phyloP scores from a whole-genome alignment of 2,329 filamentous ascomycete genomes.

The Ceratocystis cacaofunesta region DNA sequence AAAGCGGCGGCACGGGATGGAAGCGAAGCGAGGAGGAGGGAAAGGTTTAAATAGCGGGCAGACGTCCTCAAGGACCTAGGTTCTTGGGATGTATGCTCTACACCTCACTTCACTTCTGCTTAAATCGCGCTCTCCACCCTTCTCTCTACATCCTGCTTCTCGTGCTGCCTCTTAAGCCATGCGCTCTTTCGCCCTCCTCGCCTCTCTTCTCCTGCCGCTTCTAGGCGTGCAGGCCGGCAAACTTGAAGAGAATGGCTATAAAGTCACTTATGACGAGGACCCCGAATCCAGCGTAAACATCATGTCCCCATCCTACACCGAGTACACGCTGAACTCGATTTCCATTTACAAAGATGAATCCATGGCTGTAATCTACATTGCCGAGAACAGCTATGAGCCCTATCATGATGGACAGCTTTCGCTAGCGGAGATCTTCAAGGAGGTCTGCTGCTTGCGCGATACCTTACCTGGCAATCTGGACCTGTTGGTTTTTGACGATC shows the following conservation, averaged over 20 bases:
- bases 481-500: background rate
- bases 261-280: background rate
- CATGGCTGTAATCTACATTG: background rate
- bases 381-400: background rate
- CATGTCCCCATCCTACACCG: background rate
- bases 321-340: background rate
- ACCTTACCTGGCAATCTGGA: accelerated
- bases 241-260: background rate
- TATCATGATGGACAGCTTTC: background rate
- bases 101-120: background rate
- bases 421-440: background rate
- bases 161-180: background rate
- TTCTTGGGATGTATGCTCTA: no score
- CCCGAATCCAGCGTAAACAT: background rate
- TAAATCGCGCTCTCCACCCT: background rate
- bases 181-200: background rate
- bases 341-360: background rate
- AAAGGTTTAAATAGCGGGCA: no score
- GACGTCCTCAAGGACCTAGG: no score
- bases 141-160: background rate
- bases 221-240: background rate
- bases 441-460: background rate
- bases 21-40: no score
- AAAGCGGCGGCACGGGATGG: no score
- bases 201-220: background rate